These are phyloP conservation scores for Galium porrigens DNA, from an alignment of 305 asterid genomes.

Conservation along the genomic window DNA sequence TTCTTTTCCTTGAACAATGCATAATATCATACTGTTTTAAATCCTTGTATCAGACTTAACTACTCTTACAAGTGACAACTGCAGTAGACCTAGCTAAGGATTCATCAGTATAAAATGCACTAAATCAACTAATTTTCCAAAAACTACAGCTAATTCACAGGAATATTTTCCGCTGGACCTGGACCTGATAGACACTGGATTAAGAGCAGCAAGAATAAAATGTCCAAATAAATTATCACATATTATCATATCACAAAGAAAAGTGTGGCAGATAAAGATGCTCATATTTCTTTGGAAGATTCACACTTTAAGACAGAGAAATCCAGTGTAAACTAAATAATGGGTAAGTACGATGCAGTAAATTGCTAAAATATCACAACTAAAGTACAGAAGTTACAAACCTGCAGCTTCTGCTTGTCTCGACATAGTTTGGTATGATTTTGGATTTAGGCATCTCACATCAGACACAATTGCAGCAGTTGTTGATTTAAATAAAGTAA, in stretches of 20 bases:
- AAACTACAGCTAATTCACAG: not conserved
- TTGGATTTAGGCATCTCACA: conserved; percentile 48
- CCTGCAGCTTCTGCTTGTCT: conserved; percentile 99
- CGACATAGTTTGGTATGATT: conserved; percentile 57
- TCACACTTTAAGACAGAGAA: not conserved
- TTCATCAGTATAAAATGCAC: not conserved
- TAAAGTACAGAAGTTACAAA: conserved; percentile 21
- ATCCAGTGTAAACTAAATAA: not conserved
- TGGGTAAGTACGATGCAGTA: not conserved
- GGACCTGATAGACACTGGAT: not conserved
- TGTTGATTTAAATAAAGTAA: conserved; percentile 67
- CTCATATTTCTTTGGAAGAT: not conserved
- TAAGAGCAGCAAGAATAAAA: not conserved
- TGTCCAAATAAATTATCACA: not conserved
- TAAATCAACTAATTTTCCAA: not conserved
- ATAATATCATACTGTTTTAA: not conserved
- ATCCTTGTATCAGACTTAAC: too few species aligned
- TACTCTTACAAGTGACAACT: not conserved
- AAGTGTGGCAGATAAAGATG: not conserved
- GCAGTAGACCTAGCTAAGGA: not conserved
- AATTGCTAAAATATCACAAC: conserved; percentile 6
- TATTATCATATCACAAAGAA: not conserved
- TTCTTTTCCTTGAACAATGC: not conserved
- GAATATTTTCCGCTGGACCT: not conserved
- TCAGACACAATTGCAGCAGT: conserved; percentile 49